These are phyloP conservation scores for Lippia alba DNA, from an alignment of 305 asterid species.

Conservation along the genomic window DNA sequence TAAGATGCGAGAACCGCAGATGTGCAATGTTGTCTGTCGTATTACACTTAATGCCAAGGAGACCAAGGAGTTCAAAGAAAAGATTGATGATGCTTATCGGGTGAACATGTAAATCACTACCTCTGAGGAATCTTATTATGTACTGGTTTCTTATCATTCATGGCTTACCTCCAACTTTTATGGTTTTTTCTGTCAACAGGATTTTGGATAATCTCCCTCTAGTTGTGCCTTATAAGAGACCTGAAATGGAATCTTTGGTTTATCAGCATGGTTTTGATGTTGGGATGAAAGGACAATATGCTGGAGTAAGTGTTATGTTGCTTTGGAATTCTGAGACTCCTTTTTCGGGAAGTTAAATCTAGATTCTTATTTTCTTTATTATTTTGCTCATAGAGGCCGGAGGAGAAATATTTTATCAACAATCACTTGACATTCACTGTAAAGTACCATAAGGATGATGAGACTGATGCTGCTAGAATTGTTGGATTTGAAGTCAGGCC, in stretches of 20 bases:
- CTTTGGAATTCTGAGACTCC: constrained; percentile 21
- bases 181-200: constrained; percentile 45
- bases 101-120: constrained; percentile 48
- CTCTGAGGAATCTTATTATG: not conserved
- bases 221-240: constrained; percentile 69
- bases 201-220: constrained; percentile 86
- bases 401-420: constrained; percentile 64
- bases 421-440: constrained; percentile 70
- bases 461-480: constrained; percentile 69
- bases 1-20: constrained; percentile 51
- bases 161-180: constrained; percentile 6
- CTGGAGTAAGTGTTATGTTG: constrained; percentile 58
- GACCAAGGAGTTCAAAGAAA: constrained; percentile 46
- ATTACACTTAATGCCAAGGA: constrained; percentile 43
- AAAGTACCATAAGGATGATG: constrained; percentile 71
- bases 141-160: not conserved
- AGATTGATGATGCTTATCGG: constrained; percentile 53
- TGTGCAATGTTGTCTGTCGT: constrained; percentile 50
- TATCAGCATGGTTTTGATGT: constrained; percentile 77
- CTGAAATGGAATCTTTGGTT: constrained; percentile 52
- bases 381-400: constrained; percentile 50
- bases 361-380: constrained; percentile 26
- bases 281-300: constrained; percentile 69
- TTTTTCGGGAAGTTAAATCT: constrained; percentile 2
- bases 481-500: constrained; percentile 81